Evolutionary conservation across 257 asterid genomes (phyloP).

Genomic region (Nemophila menziesii): DNA sequence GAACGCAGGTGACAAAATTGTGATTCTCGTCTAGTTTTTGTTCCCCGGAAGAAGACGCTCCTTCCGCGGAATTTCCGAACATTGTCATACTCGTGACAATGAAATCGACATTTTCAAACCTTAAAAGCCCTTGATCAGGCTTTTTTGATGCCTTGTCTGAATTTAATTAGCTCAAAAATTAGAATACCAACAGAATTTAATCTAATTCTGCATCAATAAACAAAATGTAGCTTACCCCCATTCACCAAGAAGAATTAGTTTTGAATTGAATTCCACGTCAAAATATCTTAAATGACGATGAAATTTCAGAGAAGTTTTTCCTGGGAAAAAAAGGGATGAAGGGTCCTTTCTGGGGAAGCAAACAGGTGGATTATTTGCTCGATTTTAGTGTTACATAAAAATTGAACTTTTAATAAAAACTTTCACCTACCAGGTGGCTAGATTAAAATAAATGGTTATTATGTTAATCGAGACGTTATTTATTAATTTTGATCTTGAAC

Average conservation of each 20-base stretch:
- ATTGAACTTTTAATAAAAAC: no score
- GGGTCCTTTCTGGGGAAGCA: neutral
- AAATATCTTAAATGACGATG: neutral
- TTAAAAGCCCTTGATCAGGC: neutral
- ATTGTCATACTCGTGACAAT: slow-evolving; percentile 10
- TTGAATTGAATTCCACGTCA: no score
- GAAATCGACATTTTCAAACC: slow-evolving; percentile 13
- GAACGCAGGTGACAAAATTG: slow-evolving; percentile 55
- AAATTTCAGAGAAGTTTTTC: neutral
- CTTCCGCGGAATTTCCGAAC: slow-evolving; percentile 19
- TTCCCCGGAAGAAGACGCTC: slow-evolving; percentile 6
- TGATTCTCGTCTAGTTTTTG: slow-evolving; percentile 23
- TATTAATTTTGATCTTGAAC: no score
- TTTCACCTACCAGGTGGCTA: neutral
- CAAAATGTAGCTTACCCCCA: neutral
- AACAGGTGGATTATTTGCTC: neutral
- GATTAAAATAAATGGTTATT: no score
- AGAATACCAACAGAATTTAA: neutral
- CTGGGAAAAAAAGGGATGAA: neutral
- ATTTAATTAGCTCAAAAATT: neutral
- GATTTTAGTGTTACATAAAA: no score
- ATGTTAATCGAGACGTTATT: neutral
- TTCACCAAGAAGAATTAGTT: neutral
- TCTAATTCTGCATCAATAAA: neutral
- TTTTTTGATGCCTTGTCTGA: no score